Percentiles rank a stretch among this genome's conserved stretches.
Evolutionary conservation across 495 filamentous ascomycete genomes (phyloP).

Genomic region (Podospora didyma): DNA sequence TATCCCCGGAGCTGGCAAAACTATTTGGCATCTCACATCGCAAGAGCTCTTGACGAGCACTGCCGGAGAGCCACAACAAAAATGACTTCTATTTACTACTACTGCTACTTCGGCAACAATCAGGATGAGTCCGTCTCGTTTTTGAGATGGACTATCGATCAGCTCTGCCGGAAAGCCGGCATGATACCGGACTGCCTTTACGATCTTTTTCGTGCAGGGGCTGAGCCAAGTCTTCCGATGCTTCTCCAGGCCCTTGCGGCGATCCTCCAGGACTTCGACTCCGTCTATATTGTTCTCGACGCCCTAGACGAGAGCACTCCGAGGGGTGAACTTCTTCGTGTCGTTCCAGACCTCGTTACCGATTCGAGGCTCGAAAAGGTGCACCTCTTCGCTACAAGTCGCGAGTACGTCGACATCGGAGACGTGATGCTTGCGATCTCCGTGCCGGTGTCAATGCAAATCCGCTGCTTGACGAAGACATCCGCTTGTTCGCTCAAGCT

Average conservation of each 20-base stretch:
- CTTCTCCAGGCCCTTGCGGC: background rate
- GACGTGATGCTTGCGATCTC: slow-evolving; percentile 1
- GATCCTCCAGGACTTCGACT: background rate
- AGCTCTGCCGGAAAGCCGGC: background rate
- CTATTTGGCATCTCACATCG: background rate
- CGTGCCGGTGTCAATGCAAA: background rate
- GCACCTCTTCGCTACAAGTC: background rate
- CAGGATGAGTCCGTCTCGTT: background rate
- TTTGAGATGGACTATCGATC: background rate
- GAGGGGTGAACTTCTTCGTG: background rate
- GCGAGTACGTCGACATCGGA: background rate
- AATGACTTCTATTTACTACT: background rate
- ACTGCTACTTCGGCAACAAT: background rate
- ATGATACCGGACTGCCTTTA: background rate
- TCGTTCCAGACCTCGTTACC: background rate
- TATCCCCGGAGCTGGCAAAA: slow-evolving; percentile 1
- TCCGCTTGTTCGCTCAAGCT: background rate
- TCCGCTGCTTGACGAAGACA: background rate
- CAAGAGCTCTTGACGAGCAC: background rate
- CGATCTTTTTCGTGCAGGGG: background rate
- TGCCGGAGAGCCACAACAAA: background rate
- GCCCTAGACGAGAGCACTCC: background rate
- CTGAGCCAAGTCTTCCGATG: background rate
- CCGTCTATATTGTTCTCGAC: background rate
- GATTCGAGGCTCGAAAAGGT: background rate